Base-by-base conservation (phyloP, 2,329 filamentous ascomycete genomes). In the Colletotrichum sp. region DNA sequence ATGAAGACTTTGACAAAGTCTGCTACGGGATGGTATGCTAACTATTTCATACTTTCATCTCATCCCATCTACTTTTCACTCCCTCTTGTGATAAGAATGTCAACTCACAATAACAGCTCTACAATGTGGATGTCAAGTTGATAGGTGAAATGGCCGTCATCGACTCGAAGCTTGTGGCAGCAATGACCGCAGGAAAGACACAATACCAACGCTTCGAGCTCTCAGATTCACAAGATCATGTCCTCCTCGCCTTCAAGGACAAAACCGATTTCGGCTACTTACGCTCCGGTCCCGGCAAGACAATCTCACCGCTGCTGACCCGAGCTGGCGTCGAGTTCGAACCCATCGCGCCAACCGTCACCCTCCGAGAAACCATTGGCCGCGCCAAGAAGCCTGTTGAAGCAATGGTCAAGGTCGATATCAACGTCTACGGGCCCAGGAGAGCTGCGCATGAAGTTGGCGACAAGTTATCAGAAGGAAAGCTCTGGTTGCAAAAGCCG, bases 401-500 rank as follows among this genome's bases (percentile, higher is more conserved):
- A 1, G 81, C 83, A 4, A 78, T 82, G 32, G 79, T 82, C 18
- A 77, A 79, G 48, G 77, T 86, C 2, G 80, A 85, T 67, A 83
- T 86, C 66, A 84, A 86, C 58, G 71, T 86, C 1, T 86, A 86
- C 71, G 85, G 85, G 0, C 81, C 81, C 1, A 70, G 70, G 2
- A n/a, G 48, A 5, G 22, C 70, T 3, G 78, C 77, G 3, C 69
- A 66, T 1, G 16, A 70, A 3, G 76, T 85, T 25, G 85, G 84
- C 0, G 71, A 79, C 3, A 68, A 66, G 4, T 75, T 86, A 2
- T 83, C 83, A 1, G 22, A 73, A 0, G 76, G 78, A 1, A 83
- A 83, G 65, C 69, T 84, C 1, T 86, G 83, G 80, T 71, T 87
- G 13, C 85, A 86, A 60, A 77, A 74, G 36, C 82, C 85, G 5